phyloP scores from a whole-genome alignment of 352 stramenopile species.

The Globisporangium cylindrosporum region DNA sequence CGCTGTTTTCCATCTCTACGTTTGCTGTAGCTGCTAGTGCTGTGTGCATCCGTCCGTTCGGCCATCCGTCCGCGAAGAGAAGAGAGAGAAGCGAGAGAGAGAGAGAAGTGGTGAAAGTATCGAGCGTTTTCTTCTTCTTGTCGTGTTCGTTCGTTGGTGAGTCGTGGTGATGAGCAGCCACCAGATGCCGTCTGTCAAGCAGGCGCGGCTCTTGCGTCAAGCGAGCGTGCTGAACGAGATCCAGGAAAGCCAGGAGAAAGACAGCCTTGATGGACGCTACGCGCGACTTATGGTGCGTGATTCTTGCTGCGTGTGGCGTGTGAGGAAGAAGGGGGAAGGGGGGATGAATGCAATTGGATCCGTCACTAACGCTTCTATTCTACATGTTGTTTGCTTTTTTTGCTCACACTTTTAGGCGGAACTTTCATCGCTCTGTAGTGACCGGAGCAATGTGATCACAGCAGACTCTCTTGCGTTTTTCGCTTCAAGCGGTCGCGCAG shows the following conservation, averaged over 20 bases:
- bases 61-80: not conserved
- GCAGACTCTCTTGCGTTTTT: slow-evolving; percentile 74
- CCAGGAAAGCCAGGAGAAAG: slow-evolving; percentile 74
- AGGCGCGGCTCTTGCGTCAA: slow-evolving; percentile 45
- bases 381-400: not conserved
- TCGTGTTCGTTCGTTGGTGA: not conserved
- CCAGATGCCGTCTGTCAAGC: slow-evolving; percentile 18
- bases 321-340: too few species aligned
- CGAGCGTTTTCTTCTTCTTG: not conserved
- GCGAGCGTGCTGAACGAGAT: slow-evolving; percentile 78
- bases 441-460: slow-evolving; percentile 75
- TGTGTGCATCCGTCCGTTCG: not conserved
- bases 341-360: not conserved
- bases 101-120: not conserved
- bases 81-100: not conserved
- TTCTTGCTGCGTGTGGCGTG: not conserved
- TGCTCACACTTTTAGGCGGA: slow-evolving; percentile 35
- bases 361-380: not conserved
- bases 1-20: not conserved
- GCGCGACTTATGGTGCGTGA: slow-evolving; percentile 63
- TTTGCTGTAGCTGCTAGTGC: not conserved
- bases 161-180: slow-evolving; percentile 24
- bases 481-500: slow-evolving; percentile 44
- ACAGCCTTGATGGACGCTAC: slow-evolving; percentile 68
- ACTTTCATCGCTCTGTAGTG: slow-evolving; percentile 63